phyloP scores from a whole-genome alignment of 2,329 filamentous ascomycete species.

The Verticillium nubilum region DNA sequence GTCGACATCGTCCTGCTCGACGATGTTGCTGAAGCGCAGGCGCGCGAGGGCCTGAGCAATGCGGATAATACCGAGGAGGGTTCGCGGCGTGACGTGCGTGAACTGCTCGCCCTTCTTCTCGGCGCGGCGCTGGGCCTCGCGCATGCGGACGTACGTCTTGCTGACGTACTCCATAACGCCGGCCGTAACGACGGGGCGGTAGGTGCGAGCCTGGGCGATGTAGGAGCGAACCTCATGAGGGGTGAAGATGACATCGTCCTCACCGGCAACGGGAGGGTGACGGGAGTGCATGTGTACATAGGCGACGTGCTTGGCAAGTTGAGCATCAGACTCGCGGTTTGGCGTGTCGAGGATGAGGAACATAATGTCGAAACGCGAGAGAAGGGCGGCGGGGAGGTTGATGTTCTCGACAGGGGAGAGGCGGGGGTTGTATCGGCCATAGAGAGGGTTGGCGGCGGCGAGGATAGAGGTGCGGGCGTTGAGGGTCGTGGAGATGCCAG shows the following conservation, averaged over 20 bases:
- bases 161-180: constrained; percentile 93
- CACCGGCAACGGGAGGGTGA: constrained; percentile 67
- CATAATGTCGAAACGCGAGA: constrained; percentile 95
- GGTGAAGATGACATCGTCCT: constrained; percentile 67
- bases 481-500: constrained; percentile 67
- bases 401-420: constrained; percentile 98
- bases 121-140: constrained; percentile 85
- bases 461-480: constrained; percentile 96
- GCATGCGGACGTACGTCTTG: constrained; percentile 91
- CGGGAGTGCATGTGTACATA: constrained; percentile 96
- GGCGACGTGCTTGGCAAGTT: constrained; percentile 91
- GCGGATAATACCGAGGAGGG: constrained; percentile 86
- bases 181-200: constrained; percentile 79
- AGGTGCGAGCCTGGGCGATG: constrained; percentile 86
- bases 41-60: constrained; percentile 90
- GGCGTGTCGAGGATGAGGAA: constrained; percentile 97
- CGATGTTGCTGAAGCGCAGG: constrained; percentile 78
- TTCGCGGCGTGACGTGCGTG: constrained; percentile 89
- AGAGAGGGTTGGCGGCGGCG: constrained; percentile 92
- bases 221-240: constrained; percentile 94
- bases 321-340: constrained; percentile 81
- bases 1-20: constrained; percentile 89
- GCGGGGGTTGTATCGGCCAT: constrained; percentile 95
- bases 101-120: constrained; percentile 91
- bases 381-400: constrained; percentile 92